Conservation (phyloP, 129 eudicot species). For the Kitagawia praeruptora region DNA sequence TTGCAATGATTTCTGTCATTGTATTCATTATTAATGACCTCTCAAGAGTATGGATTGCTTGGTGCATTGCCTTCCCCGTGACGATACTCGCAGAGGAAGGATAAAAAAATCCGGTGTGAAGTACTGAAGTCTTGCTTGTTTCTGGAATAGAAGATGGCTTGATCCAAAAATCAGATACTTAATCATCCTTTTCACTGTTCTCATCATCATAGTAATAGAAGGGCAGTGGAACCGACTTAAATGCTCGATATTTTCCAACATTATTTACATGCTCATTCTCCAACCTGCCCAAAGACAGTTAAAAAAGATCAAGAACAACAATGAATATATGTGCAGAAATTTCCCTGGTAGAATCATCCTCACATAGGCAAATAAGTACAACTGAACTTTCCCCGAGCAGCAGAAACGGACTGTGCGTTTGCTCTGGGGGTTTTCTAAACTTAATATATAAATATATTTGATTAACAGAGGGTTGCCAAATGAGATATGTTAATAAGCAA, state of each 20-base stretch:
- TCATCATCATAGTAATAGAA: slow-evolving; percentile 41
- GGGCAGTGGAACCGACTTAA: slow-evolving; percentile 77
- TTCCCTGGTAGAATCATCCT: background rate
- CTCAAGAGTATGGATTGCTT: background rate
- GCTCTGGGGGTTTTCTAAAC: background rate
- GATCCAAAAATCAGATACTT: background rate
- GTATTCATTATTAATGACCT: background rate
- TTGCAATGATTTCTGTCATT: background rate
- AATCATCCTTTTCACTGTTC: slow-evolving; percentile 43
- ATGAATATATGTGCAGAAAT: background rate
- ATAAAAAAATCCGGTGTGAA: background rate
- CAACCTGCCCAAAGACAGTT: slow-evolving; percentile 36
- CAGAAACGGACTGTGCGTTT: background rate
- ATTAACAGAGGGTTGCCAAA: background rate
- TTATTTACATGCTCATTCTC: slow-evolving; percentile 83
- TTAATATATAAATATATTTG: background rate
- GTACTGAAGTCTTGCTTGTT: background rate
- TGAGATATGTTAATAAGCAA: background rate
- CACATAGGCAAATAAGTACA: background rate
- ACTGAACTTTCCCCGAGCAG: background rate
- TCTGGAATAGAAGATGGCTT: background rate
- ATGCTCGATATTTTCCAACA: slow-evolving; percentile 71
- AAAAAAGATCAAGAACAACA: background rate
- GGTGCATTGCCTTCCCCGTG: background rate
- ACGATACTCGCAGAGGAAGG: background rate